phyloP scores from a whole-genome alignment of 768 basidiomycete species.

The Tephrocybe sp. region DNA sequence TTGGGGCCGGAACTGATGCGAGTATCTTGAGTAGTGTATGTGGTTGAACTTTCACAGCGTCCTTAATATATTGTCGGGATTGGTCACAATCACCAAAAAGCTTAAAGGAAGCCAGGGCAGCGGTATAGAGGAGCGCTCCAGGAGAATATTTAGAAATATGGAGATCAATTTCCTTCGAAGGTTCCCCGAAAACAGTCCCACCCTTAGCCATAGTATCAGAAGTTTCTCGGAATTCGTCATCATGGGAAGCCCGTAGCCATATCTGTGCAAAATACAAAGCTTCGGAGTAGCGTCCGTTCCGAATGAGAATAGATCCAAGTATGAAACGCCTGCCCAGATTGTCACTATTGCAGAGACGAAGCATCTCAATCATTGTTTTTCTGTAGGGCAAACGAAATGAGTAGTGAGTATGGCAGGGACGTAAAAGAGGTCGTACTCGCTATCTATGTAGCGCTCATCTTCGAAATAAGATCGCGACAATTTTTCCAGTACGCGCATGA shows the following conservation, averaged over 20 bases:
- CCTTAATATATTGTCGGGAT: slow-evolving; percentile 36
- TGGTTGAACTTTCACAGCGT: slow-evolving; percentile 33
- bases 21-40: slow-evolving; percentile 29
- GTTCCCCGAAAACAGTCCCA: background rate
- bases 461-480: slow-evolving; percentile 34
- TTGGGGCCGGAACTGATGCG: slow-evolving; percentile 29
- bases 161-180: background rate
- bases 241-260: slow-evolving; percentile 19
- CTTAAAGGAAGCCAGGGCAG: slow-evolving; percentile 40
- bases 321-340: slow-evolving; percentile 36
- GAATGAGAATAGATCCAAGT: slow-evolving; percentile 37
- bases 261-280: slow-evolving; percentile 40
- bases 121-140: slow-evolving; percentile 31
- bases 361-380: slow-evolving; percentile 36
- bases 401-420: too few relatives aligned
- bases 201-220: slow-evolving; percentile 18
- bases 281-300: slow-evolving; percentile 29
- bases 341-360: slow-evolving; percentile 42
- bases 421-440: background rate
- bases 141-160: background rate
- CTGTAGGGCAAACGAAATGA: slow-evolving; percentile 16
- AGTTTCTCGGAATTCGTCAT: slow-evolving; percentile 12
- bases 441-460: slow-evolving; percentile 21
- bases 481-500: slow-evolving; percentile 42
- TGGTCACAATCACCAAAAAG: slow-evolving; percentile 37